Conservation (phyloP, 805 yeast species). For the Sugiyamaella boreocaroliniensis region DNA sequence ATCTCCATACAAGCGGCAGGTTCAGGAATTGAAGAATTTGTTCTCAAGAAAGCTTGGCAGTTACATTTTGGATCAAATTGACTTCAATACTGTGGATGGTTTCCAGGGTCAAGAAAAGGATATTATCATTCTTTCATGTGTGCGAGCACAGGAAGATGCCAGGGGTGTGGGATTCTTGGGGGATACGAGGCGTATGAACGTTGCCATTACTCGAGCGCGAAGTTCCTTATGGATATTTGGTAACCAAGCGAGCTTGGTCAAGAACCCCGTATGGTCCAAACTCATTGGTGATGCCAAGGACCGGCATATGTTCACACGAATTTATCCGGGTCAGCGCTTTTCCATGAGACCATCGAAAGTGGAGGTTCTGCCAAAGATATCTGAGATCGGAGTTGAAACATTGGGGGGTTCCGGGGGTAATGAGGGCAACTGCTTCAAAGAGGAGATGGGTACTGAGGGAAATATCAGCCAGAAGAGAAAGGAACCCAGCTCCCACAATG, state of each 20-base stretch:
- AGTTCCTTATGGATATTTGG: conserved; percentile 92
- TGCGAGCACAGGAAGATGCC: conserved; percentile 63
- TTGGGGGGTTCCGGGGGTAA: background rate
- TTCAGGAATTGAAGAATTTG: conserved; percentile 46
- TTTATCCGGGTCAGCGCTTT: conserved; percentile 3
- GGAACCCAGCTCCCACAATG: background rate
- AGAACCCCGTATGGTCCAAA: conserved; percentile 67
- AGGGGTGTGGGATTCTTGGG: conserved; percentile 76
- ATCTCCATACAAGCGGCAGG: conserved; percentile 92
- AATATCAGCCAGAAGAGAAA: background rate
- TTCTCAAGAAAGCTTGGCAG: conserved; percentile 60
- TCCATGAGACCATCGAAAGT: background rate
- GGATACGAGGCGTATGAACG: conserved; percentile 94
- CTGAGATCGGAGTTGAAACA: background rate
- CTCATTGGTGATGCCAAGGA: conserved; percentile 39
- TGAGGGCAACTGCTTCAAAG: too few relatives aligned
- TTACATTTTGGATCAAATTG: conserved; percentile 56
- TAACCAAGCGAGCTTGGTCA: conserved; percentile 53
- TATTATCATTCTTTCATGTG: conserved; percentile 89
- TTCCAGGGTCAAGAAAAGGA: conserved; percentile 98
- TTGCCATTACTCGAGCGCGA: conserved; percentile 89
- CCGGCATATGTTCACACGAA: conserved; percentile 6
- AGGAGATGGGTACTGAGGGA: too few relatives aligned
- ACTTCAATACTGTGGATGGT: conserved; percentile 94
- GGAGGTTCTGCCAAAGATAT: background rate